These are phyloP conservation scores for Bipolaris victoriae DNA, from an alignment of 2,329 filamentous ascomycete species.

Conservation along the genomic window DNA sequence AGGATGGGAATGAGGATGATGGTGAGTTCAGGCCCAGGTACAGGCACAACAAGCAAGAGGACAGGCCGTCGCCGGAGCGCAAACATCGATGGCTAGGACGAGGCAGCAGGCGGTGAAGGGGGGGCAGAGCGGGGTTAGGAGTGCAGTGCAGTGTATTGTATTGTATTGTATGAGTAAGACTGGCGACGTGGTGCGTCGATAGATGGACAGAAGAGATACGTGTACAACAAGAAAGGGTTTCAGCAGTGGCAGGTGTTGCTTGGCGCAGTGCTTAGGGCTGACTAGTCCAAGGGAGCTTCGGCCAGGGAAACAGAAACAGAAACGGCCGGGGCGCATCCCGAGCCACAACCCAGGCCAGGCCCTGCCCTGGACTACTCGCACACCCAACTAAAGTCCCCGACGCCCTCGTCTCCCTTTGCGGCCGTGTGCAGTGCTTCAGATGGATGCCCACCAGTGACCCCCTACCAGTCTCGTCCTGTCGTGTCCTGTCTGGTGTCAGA, in stretches of 20 bases:
- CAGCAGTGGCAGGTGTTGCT: background rate
- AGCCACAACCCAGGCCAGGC: constrained; percentile 13
- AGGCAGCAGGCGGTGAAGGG: background rate
- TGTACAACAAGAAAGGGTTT: background rate
- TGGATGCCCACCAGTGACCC: constrained; percentile 1
- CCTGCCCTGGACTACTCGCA: background rate
- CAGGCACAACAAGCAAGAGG: too few species aligned
- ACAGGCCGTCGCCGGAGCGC: background rate
- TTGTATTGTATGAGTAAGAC: background rate
- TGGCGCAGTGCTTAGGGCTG: constrained; percentile 5
- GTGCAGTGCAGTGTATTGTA: background rate
- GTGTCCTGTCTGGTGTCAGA: background rate
- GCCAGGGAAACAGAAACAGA: constrained; percentile 20
- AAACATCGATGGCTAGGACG: background rate
- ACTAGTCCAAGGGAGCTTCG: constrained; percentile 5
- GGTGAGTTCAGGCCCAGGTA: background rate
- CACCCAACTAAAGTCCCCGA: background rate
- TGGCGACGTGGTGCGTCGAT: background rate
- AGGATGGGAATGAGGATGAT: background rate
- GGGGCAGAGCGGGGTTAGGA: background rate
- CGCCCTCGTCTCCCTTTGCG: constrained; percentile 4
- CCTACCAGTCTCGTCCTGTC: background rate
- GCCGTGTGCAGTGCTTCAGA: constrained; percentile 3
- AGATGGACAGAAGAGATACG: background rate
- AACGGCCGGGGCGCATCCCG: constrained; percentile 11